Percentiles rank a stretch among this genome's conserved stretches.
phyloP scores from a whole-genome alignment of 768 basidiomycete genomes.

The Amanita inopinata region DNA sequence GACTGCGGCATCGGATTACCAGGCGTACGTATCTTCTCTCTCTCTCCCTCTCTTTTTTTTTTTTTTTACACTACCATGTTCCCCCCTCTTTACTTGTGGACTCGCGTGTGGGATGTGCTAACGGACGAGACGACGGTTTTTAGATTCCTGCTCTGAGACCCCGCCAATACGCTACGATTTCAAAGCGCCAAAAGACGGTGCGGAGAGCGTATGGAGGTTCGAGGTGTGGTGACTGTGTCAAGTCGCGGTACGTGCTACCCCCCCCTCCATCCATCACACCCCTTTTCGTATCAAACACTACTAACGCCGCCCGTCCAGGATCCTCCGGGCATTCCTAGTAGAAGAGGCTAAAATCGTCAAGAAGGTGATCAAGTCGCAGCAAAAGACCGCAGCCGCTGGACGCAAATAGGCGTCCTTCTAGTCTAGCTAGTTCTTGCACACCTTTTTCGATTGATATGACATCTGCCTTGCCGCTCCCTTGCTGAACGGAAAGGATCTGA shows the following conservation, averaged over 20 bases:
- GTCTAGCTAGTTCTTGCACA: not conserved
- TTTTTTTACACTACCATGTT: too few species aligned
- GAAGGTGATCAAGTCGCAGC: conserved; percentile 94
- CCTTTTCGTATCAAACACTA: conserved; percentile 10
- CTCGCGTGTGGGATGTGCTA: too few species aligned
- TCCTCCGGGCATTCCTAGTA: conserved; percentile 96
- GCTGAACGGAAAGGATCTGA: not conserved
- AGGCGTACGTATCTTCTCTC: conserved; percentile 54
- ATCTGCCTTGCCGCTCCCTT: not conserved
- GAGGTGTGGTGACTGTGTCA: conserved; percentile 92
- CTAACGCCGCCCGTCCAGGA: conserved; percentile 37
- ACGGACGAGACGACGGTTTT: too few species aligned
- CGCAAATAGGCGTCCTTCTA: conserved; percentile 30
- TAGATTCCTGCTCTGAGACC: conserved; percentile 95
- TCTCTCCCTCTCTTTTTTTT: not conserved
- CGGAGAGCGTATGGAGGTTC: conserved; percentile 96
- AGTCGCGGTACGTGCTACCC: conserved; percentile 62
- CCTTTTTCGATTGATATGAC: too few species aligned
- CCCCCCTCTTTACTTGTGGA: too few species aligned
- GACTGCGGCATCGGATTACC: conserved; percentile 93
- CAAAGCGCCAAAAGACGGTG: conserved; percentile 96
- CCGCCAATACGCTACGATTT: conserved; percentile 89
- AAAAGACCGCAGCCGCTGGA: conserved; percentile 26
- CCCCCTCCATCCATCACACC: not conserved
- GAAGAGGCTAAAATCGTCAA: conserved; percentile 99